phyloP scores from a whole-genome alignment of 2,329 filamentous ascomycete genomes.

The Sclerotinia spermophila region DNA sequence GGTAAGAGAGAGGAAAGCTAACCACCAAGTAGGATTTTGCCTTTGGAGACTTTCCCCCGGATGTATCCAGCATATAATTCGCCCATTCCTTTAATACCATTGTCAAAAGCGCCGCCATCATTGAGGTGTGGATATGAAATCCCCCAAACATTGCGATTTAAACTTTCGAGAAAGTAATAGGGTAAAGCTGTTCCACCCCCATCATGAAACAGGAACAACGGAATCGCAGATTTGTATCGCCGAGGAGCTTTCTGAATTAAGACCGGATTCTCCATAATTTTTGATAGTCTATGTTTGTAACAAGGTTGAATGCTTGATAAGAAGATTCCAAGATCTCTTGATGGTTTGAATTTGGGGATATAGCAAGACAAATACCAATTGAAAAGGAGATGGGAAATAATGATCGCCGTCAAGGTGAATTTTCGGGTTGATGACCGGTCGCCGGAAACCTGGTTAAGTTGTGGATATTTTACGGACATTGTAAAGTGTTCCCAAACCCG shows the following conservation, averaged over 20 bases:
- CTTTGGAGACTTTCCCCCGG: conserved; percentile 3
- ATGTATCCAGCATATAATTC: conserved; percentile 10
- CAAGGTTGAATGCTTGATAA: neutral
- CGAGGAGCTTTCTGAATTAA: conserved; percentile 6
- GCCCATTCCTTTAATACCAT: conserved; percentile 10
- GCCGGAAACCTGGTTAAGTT: neutral
- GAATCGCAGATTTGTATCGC: conserved; percentile 10
- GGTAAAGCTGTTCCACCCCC: conserved; percentile 9
- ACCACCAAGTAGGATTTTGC: conserved; percentile 14
- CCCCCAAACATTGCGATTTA: conserved; percentile 10
- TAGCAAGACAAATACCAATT: neutral
- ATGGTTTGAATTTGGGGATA: neutral
- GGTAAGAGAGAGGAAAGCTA: neutral
- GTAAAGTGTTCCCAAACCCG: neutral
- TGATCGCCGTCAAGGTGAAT: neutral
- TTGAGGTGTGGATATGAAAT: conserved; percentile 14
- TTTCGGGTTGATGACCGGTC: neutral
- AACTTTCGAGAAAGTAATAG: conserved; percentile 15
- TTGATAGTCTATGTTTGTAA: neutral
- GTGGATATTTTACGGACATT: neutral
- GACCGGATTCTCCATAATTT: conserved; percentile 5
- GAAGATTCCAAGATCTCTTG: neutral
- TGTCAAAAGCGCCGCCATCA: neutral
- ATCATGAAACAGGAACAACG: conserved; percentile 12
- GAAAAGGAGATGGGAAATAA: neutral